Evolutionary conservation across 805 yeast species (phyloP).

Genomic region (Candida ovalis): DNA sequence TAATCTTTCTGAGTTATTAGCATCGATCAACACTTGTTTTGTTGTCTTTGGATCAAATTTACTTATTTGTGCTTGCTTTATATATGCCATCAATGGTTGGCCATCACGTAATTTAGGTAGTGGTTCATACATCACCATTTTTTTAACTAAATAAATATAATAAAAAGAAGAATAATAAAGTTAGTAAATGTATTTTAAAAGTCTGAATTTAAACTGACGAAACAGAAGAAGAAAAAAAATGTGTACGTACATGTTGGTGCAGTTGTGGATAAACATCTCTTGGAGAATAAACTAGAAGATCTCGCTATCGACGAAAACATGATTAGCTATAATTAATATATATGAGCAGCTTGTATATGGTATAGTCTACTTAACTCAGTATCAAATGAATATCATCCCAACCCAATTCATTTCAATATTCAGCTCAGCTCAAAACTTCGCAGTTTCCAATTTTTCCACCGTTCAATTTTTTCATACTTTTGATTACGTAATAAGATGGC

Average conservation of each 20-base stretch:
- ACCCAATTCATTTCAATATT: no score
- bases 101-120: constrained; percentile 48
- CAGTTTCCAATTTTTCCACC: no score
- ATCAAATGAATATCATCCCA: no score
- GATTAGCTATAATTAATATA: no score
- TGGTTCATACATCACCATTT: constrained; percentile 43
- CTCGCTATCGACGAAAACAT: neutral
- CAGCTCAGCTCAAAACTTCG: no score
- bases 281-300: neutral
- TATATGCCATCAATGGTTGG: constrained; percentile 38
- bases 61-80: constrained; percentile 48
- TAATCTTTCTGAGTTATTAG: constrained; percentile 44
- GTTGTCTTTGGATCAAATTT: constrained; percentile 70
- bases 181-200: neutral
- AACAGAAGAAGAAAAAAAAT: neutral
- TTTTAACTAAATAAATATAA: constrained; percentile 2
- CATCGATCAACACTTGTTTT: constrained; percentile 54
- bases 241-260: neutral
- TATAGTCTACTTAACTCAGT: no score
- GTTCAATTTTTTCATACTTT: no score
- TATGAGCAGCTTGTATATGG: no score
- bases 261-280: neutral
- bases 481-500: no score
- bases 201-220: neutral
- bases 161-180: no score